Conservation (phyloP, 768 basidiomycete genomes). For the Leccinum arenicola region DNA sequence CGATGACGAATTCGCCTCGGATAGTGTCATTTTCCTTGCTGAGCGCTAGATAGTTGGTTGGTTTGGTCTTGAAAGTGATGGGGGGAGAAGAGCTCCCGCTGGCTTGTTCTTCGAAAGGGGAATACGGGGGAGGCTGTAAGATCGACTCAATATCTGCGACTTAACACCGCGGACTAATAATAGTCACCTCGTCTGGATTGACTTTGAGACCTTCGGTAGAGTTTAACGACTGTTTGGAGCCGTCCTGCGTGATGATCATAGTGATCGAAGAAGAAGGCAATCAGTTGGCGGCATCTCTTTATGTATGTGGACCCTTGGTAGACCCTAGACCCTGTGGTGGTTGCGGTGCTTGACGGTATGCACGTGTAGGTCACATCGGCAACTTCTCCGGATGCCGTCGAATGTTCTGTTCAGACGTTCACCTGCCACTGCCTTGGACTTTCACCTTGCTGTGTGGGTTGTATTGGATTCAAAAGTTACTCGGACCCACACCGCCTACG, state of each 20-base stretch:
- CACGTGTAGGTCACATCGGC: no score
- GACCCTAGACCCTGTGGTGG: no score
- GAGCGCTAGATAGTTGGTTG: slow-evolving; percentile 25
- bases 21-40: slow-evolving; percentile 6
- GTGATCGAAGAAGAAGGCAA: neutral
- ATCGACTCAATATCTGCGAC: neutral
- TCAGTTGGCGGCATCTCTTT: neutral
- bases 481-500: neutral
- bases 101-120: neutral
- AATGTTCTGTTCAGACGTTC: no score
- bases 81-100: neutral
- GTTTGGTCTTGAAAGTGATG: slow-evolving; percentile 23
- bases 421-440: no score
- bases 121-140: slow-evolving; percentile 26
- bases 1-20: slow-evolving; percentile 39
- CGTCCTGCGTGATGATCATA: slow-evolving; percentile 11
- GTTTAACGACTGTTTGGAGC: neutral
- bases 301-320: neutral
- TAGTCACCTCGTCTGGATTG: slow-evolving; percentile 8
- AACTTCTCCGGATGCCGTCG: no score
- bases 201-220: neutral
- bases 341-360: no score
- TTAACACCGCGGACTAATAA: neutral
- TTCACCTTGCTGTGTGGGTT: no score
- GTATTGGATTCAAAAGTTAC: neutral